Base-by-base conservation (phyloP, 2,329 filamentous ascomycete species). In the Coleophoma crateriformis region DNA sequence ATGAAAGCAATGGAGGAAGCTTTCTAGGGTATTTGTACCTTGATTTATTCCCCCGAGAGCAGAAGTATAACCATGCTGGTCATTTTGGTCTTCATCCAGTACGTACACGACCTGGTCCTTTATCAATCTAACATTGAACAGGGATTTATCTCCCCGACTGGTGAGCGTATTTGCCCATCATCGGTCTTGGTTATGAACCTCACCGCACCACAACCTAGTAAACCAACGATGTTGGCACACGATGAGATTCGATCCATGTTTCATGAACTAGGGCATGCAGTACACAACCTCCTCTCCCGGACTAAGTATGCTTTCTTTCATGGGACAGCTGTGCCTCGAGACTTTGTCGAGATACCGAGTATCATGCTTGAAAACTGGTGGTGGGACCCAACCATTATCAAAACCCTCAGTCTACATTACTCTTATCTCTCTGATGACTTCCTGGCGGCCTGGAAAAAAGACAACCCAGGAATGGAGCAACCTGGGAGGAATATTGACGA, bases 21-120 rank as follows among this genome's bases (percentile, higher is more conserved):
- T 82, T 82, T 49, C 68, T 79, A 3, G 79, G 79, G 13, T 82
- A 81, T 52, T 64, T 82, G 0, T 82, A 82, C 53, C 68, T 82
- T n/a, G 79, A 82, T 43, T 61, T 82, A 3, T 77, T 76, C 59
- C 71, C 74, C 0, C 72, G 79, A 6, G 35, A 14, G 3, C 4
- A 38, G 14, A 38, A 38, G 35, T 38, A 38, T 13, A 17, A 17
- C 7, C 35, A 38, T 11, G 13, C 15, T 38, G 35, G 35, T n/a
- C 13, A 38, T 17, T 38, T n/a, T 38, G 14, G 35, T n/a, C 35
- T 38, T 17, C 13, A n/a, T 12, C 14, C 13, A 17, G 35, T 38
- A 38, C 7, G 35, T 38, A 38, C 12, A 14, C 15, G 4, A 17
- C 7, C 35, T 7, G 13, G 12, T n/a, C 13, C 7, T 38, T 38